These are phyloP conservation scores for Neurospora sp. DNA, from an alignment of 2,329 filamentous ascomycete genomes.

Conservation along the genomic window DNA sequence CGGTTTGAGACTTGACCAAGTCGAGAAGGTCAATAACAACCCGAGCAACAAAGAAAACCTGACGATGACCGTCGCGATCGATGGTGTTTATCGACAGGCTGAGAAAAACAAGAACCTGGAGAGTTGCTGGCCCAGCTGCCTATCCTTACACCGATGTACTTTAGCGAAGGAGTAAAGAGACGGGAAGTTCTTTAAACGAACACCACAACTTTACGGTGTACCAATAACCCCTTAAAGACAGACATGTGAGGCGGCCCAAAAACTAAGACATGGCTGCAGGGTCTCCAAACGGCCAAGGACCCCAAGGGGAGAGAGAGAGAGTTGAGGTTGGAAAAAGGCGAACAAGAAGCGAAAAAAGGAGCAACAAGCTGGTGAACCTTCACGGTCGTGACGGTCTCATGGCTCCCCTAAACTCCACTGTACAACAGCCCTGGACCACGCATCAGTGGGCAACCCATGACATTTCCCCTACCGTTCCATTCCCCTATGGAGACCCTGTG, in stretches of 20 bases:
- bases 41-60: neutral
- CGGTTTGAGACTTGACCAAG: neutral
- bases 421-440: neutral
- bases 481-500: constrained; percentile 15
- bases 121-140: neutral
- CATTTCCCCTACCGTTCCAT: neutral
- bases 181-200: neutral
- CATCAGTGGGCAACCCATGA: neutral
- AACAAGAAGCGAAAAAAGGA: neutral
- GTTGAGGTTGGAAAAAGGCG: neutral
- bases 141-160: neutral
- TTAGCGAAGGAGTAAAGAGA: neutral
- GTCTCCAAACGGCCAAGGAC: neutral
- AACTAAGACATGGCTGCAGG: neutral
- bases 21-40: neutral
- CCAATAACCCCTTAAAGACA: neutral
- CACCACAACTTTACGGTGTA: neutral
- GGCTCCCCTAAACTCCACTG: neutral
- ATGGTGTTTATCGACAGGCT: neutral
- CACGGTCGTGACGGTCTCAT: neutral
- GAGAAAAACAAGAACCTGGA: neutral
- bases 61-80: neutral
- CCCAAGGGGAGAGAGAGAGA: neutral
- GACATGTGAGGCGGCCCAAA: neutral
- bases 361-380: neutral